These are phyloP conservation scores for Saitozyma sp. DNA, from an alignment of 768 basidiomycete species.

Conservation along the genomic window DNA sequence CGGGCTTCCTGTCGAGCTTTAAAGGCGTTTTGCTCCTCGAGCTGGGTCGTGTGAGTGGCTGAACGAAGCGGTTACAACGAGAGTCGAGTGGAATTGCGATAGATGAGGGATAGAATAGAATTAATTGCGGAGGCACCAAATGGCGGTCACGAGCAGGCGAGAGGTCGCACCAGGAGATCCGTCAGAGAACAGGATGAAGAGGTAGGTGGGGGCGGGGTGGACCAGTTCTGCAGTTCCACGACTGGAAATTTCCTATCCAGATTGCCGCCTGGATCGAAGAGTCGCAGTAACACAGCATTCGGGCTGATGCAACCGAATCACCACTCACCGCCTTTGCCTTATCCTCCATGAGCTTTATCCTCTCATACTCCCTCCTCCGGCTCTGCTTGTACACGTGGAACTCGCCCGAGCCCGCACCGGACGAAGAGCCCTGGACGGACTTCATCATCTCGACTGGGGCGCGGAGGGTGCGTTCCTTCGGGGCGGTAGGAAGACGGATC, in stretches of 20 bases:
- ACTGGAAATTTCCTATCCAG: no score
- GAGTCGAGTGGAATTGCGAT: no score
- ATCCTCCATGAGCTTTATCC: conserved; percentile 87
- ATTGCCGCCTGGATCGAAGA: no score
- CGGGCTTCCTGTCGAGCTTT: conserved; percentile 70
- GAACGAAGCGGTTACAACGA: no score
- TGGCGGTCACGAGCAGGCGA: background rate
- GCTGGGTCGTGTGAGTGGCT: conserved; percentile 52
- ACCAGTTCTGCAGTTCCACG: no score
- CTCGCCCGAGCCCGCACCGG: conserved; percentile 94
- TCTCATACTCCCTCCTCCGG: conserved; percentile 89
- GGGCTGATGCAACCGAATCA: background rate
- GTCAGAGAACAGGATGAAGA: no score
- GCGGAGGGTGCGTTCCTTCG: conserved; percentile 72
- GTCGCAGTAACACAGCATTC: no score
- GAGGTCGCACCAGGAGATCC: background rate
- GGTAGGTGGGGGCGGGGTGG: no score
- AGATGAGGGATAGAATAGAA: no score
- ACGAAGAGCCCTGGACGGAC: conserved; percentile 96
- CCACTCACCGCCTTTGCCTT: conserved; percentile 67
- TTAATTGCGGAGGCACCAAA: no score
- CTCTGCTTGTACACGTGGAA: conserved; percentile 99
- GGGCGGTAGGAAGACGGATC: conserved; percentile 73
- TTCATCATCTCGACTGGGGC: conserved; percentile 76
- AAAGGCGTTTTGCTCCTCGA: conserved; percentile 70